Conservation (phyloP, 129 eudicot species). For the Tagetes patula region DNA sequence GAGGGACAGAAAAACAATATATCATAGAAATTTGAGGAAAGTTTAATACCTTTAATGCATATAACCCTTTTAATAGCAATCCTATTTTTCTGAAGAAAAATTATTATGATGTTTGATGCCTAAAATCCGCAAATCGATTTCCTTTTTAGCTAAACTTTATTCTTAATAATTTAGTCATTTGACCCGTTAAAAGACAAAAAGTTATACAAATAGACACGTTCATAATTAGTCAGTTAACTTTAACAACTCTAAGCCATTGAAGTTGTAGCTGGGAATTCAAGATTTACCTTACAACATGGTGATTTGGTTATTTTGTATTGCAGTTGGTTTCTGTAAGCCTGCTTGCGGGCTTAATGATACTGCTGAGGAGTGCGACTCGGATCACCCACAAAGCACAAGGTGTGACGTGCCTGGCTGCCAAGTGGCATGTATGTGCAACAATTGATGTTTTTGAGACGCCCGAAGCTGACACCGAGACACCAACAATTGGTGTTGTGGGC, state of each 20-base stretch:
- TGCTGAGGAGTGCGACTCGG: conserved; percentile 70
- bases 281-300: background rate
- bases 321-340: conserved; percentile 44
- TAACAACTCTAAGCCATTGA: background rate
- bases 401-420: conserved; percentile 73
- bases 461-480: conserved; percentile 33
- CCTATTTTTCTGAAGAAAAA: background rate
- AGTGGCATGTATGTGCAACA: conserved; percentile 89
- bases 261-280: background rate
- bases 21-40: background rate
- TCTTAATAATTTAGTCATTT: background rate
- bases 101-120: background rate
- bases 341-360: conserved; percentile 67
- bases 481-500: conserved; percentile 28
- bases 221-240: background rate
- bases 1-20: background rate
- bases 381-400: conserved; percentile 81
- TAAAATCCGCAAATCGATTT: background rate
- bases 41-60: background rate
- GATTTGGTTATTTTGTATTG: background rate
- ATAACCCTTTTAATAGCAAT: background rate
- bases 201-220: background rate
- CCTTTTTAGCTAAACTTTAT: background rate
- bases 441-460: conserved; percentile 53
- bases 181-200: background rate